These are phyloP conservation scores for Aspergillus ustus DNA, from an alignment of 2,329 filamentous ascomycete species.

Conservation along the genomic window DNA sequence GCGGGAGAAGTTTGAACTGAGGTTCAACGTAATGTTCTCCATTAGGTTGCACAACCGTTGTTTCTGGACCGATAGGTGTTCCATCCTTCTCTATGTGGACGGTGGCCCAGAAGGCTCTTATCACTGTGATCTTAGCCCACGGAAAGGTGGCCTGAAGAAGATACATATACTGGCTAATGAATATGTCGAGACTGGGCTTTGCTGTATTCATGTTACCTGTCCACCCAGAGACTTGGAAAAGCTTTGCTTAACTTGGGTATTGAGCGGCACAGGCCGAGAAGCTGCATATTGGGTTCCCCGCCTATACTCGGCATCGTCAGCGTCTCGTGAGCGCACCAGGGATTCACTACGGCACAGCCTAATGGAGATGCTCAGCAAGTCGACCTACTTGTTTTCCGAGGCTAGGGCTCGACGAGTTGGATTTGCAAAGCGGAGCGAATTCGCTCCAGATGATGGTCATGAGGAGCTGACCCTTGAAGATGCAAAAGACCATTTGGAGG, in stretches of 20 bases:
- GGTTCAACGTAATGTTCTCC: conserved; percentile 36
- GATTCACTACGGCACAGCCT: conserved; percentile 17
- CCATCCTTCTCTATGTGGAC: conserved; percentile 33
- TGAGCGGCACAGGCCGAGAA: conserved; percentile 18
- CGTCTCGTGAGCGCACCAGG: conserved; percentile 14
- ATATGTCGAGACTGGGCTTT: conserved; percentile 21
- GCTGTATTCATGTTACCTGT: conserved; percentile 31
- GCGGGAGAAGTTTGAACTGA: conserved; percentile 20
- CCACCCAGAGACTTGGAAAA: conserved; percentile 27
- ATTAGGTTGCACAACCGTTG: conserved; percentile 32
- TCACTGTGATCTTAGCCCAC: conserved; percentile 22
- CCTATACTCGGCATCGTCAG: conserved; percentile 26
- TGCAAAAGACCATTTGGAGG: neutral
- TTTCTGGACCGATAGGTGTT: conserved; percentile 38
- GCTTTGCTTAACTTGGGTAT: conserved; percentile 34
- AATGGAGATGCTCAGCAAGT: conserved; percentile 1
- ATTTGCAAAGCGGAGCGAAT: neutral
- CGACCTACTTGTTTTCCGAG: neutral
- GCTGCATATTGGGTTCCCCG: conserved; percentile 33
- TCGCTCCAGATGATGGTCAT: neutral
- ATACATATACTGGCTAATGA: conserved; percentile 25
- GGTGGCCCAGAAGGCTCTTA: conserved; percentile 37
- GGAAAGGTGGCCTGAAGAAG: conserved; percentile 18
- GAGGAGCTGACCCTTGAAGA: neutral
- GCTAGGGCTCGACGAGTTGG: neutral